Base-by-base conservation (phyloP, 2,329 filamentous ascomycete species). In the Cladosporium sp. region DNA sequence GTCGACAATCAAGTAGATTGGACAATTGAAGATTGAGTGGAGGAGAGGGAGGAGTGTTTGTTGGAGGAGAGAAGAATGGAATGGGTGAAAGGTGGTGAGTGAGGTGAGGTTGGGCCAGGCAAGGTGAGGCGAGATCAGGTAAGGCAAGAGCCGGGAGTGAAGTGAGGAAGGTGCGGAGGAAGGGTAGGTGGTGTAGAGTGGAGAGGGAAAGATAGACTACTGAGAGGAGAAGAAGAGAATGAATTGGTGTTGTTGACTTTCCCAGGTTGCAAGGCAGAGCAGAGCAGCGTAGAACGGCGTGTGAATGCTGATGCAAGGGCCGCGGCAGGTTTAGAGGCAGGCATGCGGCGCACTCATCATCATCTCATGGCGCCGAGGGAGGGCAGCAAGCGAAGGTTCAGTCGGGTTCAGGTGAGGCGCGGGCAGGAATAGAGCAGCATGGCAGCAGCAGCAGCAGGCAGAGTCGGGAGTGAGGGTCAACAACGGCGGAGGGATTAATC, bases 331-430 rank as follows among this genome's bases (percentile, higher is more conserved):
- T 35, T 40, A 48, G n/a, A 22, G 33, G 40, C 8, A 16, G 32
- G 32, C 32, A 35, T 16, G 32, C 13, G 32, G 45, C 8, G 43
- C 36, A 20, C 45, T 32, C 45, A 46, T 46, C 43, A 38, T 48
- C 45, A 48, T 48, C 45, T 48, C 45, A 48, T 39, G 45, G 45
- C 36, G 45, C 45, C 45, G 45, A 48, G 45, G 36, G 38, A 35
- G 13, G 27, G 45, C 36, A 36, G 20, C 25, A 39, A 22, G 45
- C 39, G 35, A 48, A 48, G 45, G 45, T 48, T 48, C 45, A 20
- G 43, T 16, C 11, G 22, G 18, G 43, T 16, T 39, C 43, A 38
- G 25, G 43, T 20, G 27, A 42, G 16, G 36, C 18, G 16, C 18
- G 36, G 9, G 36, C 36, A 20, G 36, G 36, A 18, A 38, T 19